Percentiles rank a stretch among this genome's conserved stretches.
These are phyloP conservation scores for Stephanodiscus minutulus DNA, from an alignment of 108 stramenopile genomes.

Conservation along the genomic window DNA sequence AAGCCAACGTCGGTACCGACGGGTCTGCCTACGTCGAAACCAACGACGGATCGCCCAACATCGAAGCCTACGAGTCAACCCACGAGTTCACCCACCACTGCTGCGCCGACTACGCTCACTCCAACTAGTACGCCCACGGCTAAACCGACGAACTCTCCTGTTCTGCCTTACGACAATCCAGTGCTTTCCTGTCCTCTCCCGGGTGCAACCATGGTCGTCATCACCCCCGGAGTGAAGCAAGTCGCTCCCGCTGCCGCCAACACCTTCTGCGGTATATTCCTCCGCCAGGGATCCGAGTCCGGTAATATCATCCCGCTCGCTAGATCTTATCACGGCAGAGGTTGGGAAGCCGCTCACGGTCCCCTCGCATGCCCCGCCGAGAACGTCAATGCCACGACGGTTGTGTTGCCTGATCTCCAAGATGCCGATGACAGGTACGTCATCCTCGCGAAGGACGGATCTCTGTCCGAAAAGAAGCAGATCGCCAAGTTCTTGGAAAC, in stretches of 20 bases:
- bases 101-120: too few relatives aligned
- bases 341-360: conserved; percentile 65
- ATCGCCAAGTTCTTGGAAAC: conserved; percentile 62
- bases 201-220: neutral
- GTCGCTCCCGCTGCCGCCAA: neutral
- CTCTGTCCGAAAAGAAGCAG: conserved; percentile 12
- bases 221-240: conserved; percentile 5
- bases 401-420: conserved; percentile 5
- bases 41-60: too few relatives aligned
- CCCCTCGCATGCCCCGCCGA: conserved; percentile 16
- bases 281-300: conserved; percentile 5
- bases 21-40: too few relatives aligned
- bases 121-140: too few relatives aligned
- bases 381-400: conserved; percentile 5
- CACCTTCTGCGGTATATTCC: conserved; percentile 37
- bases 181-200: conserved; percentile 13
- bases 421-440: conserved; percentile 19
- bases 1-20: too few relatives aligned
- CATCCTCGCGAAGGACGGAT: conserved; percentile 29
- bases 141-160: too few relatives aligned
- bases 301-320: conserved; percentile 56
- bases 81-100: too few relatives aligned
- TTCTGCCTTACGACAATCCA: too few relatives aligned
- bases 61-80: too few relatives aligned
- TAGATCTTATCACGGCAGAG: conserved; percentile 63